phyloP scores from a whole-genome alignment of 169 alveolate genomes.

The Amoebophrya sp. region DNA sequence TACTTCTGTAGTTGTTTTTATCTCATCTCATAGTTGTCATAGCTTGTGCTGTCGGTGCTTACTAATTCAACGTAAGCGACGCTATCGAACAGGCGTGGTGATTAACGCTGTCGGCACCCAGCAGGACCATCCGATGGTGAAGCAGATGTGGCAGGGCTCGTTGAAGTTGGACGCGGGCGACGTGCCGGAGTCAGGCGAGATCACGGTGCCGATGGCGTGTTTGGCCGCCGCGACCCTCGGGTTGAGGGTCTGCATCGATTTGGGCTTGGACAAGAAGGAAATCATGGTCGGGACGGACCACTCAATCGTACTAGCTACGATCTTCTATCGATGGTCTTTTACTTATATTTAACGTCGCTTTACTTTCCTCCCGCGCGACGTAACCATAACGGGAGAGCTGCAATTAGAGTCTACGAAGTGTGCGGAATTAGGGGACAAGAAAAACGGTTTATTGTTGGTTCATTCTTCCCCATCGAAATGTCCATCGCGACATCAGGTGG shows the following conservation, averaged over 20 bases:
- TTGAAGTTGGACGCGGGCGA: neutral
- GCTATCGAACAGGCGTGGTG: neutral
- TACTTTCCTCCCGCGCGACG: too few relatives aligned
- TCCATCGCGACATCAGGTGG: slow-evolving; percentile 1
- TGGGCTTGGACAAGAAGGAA: neutral
- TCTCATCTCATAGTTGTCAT: too few relatives aligned
- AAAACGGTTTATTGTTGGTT: too few relatives aligned
- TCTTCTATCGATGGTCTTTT: too few relatives aligned
- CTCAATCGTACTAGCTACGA: neutral
- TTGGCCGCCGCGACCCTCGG: neutral
- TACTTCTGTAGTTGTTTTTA: too few relatives aligned
- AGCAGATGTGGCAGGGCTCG: neutral
- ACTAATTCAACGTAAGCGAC: too few relatives aligned
- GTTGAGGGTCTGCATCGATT: neutral
- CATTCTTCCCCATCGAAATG: too few relatives aligned
- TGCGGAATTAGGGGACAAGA: too few relatives aligned
- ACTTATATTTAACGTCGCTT: too few relatives aligned
- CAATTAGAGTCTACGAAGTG: too few relatives aligned
- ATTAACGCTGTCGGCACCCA: neutral
- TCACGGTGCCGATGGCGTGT: neutral
- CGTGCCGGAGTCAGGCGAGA: neutral
- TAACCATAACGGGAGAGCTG: too few relatives aligned
- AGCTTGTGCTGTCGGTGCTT: too few relatives aligned
- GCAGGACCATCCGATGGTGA: neutral
- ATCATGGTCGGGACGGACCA: neutral